Base-by-base conservation (phyloP, 1,284 basidiomycete genomes). In the Pyrrhoderma noxium region DNA sequence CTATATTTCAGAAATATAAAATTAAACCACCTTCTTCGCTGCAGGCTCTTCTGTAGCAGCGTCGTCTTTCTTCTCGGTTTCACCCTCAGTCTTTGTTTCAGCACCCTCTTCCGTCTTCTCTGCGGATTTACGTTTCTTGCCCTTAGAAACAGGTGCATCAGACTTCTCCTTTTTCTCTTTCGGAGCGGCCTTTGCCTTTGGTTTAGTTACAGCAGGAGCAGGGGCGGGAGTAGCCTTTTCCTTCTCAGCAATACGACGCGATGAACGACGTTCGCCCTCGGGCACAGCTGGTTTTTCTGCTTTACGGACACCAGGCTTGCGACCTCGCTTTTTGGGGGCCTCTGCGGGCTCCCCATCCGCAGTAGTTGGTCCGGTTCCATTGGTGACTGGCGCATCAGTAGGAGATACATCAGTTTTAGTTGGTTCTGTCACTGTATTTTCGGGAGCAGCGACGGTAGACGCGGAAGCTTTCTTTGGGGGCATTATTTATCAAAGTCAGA, bases 91-190 rank as follows among this genome's bases (percentile, higher is more conserved):
- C 38, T 5, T 5, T 14, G 38, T 14, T 7, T 5, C 8, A 7
- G 21, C 7, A 5, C n/a, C 38, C 38, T 18, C 38, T 22, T 40
- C 38, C 5, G 7, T n/a, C 35, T 5, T 40, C 37, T 61, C 65
- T 7, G 56, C 63, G 41, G 64, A 64, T 34, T 55, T 55, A 1
- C 54, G 57, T 49, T 60, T 57, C 63, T 47, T 65, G 63, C 50
- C 44, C 44, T 36, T 55, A 35, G 36, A 36, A 18, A 14, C 61
- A 63, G 35, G 60, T 62, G 19, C 55, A 57, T 23, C 60, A 64
- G 40, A 61, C 64, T 51, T 71, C 71, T 23, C 73, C 59, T 82
- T 75, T 65, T 86, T 85, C 64, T 69, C 76, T 21, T 79, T 75
- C 56, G 71, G 71, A 38, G 73, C 57, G 25, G 77, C 38, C 38